These are phyloP conservation scores for Pseudopithomyces chartarum DNA, from an alignment of 2,329 filamentous ascomycete genomes.

Conservation along the genomic window DNA sequence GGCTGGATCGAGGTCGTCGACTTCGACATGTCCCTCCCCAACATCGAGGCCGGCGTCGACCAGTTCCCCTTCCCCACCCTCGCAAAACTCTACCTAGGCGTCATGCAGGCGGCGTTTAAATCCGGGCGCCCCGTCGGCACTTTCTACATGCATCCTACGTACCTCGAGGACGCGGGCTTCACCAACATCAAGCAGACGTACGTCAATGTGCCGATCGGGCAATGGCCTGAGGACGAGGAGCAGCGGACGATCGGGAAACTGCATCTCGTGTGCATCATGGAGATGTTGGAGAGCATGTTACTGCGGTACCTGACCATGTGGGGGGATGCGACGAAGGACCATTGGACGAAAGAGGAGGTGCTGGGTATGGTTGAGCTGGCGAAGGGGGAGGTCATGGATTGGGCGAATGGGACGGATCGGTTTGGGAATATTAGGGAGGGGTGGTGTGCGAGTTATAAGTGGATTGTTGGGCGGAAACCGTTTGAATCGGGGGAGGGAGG, in stretches of 20 bases:
- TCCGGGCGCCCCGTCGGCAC: constrained; percentile 49
- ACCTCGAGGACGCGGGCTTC: constrained; percentile 52
- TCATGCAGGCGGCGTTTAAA: constrained; percentile 46
- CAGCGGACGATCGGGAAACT: constrained; percentile 41
- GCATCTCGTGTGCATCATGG: constrained; percentile 40
- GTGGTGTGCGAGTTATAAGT: constrained; percentile 44
- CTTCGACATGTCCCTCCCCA: constrained; percentile 32
- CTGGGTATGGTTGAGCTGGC: constrained; percentile 23
- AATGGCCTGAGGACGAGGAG: constrained; percentile 37
- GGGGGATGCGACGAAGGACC: constrained; percentile 27
- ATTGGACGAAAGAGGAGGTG: constrained; percentile 38
- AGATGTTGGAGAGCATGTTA: constrained; percentile 35
- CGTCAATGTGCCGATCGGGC: constrained; percentile 43
- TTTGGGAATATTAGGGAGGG: constrained; percentile 31
- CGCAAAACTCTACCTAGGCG: constrained; percentile 31
- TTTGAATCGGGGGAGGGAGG: background rate
- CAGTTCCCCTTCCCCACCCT: constrained; percentile 30
- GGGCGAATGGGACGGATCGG: constrained; percentile 26
- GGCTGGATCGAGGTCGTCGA: constrained; percentile 56
- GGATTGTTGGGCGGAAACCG: constrained; percentile 38
- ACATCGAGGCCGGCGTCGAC: constrained; percentile 17
- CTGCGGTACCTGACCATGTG: constrained; percentile 35
- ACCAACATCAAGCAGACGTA: constrained; percentile 48
- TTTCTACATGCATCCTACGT: constrained; percentile 48
- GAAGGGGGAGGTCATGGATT: constrained; percentile 34